These are phyloP conservation scores for Exophiala xenobiotica DNA, from an alignment of 2,329 filamentous ascomycete genomes.

Conservation along the genomic window DNA sequence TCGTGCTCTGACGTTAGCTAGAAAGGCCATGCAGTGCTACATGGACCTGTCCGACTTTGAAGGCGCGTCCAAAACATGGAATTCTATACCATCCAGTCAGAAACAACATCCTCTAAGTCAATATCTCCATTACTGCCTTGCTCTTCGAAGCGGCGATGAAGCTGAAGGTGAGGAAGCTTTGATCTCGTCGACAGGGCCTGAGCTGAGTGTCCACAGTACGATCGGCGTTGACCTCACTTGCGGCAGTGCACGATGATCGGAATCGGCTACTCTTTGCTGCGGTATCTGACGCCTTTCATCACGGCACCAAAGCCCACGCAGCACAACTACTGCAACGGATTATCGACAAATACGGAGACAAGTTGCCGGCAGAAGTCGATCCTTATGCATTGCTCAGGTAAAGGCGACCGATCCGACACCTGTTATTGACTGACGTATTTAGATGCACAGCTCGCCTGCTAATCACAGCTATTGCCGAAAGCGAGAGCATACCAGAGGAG, in stretches of 20 bases:
- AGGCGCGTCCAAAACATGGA: slow-evolving; percentile 56
- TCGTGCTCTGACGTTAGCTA: slow-evolving; percentile 50
- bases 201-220: slow-evolving; percentile 1
- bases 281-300: slow-evolving; percentile 70
- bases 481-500: slow-evolving; percentile 27
- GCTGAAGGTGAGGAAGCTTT: slow-evolving; percentile 3
- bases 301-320: slow-evolving; percentile 61
- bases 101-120: slow-evolving; percentile 52
- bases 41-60: slow-evolving; percentile 58
- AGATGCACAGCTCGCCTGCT: slow-evolving; percentile 49
- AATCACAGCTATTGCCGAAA: slow-evolving; percentile 42
- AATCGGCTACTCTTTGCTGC: slow-evolving; percentile 76
- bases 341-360: slow-evolving; percentile 55
- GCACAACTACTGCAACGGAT: slow-evolving; percentile 60
- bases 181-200: background rate
- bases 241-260: slow-evolving; percentile 37
- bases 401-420: background rate
- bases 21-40: slow-evolving; percentile 72
- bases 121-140: slow-evolving; percentile 74
- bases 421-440: slow-evolving; percentile 2
- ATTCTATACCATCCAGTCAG: slow-evolving; percentile 57
- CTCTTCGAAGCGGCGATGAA: slow-evolving; percentile 58
- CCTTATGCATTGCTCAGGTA: slow-evolving; percentile 58
- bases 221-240: slow-evolving; percentile 18
- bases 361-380: slow-evolving; percentile 52